phyloP scores from a whole-genome alignment of 2,329 filamentous ascomycete species.

The Hypoxylon sp. region DNA sequence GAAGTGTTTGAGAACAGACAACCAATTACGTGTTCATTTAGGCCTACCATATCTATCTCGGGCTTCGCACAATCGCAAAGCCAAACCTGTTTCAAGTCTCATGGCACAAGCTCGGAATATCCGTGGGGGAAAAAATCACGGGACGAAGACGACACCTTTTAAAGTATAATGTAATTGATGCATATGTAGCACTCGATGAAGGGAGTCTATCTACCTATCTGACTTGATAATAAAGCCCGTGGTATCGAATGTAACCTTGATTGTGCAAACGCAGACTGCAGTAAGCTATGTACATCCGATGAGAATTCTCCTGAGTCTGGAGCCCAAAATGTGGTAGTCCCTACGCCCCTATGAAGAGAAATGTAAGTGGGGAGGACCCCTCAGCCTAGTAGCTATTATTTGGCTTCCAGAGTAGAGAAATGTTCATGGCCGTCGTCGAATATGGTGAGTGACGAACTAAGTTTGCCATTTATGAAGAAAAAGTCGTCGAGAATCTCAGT shows the following conservation, averaged over 20 bases:
- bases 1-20: no score
- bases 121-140: no score
- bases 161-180: background rate
- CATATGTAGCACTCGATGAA: slow-evolving; percentile 33
- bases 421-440: slow-evolving; percentile 28
- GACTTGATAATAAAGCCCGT: no score
- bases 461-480: no score
- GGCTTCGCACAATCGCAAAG: no score
- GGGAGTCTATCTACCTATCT: slow-evolving; percentile 40
- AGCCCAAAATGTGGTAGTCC: slow-evolving; percentile 13
- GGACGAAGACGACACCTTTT: background rate
- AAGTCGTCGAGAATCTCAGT: slow-evolving; percentile 15
- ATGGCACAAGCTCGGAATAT: no score
- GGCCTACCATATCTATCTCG: no score
- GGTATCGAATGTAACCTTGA: no score
- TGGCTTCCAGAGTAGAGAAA: slow-evolving; percentile 6
- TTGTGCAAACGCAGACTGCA: no score
- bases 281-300: slow-evolving; percentile 20
- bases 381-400: slow-evolving; percentile 32
- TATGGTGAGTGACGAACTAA: slow-evolving; percentile 8
- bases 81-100: no score
- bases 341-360: slow-evolving; percentile 16
- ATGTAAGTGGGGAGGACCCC: slow-evolving; percentile 18
- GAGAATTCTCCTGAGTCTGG: slow-evolving; percentile 20
- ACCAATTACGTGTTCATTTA: no score